A percentile compares a stretch with the other conserved stretches of the same genome.
Conservation (phyloP, 345 rosid species). For the Linum lewisii region DNA sequence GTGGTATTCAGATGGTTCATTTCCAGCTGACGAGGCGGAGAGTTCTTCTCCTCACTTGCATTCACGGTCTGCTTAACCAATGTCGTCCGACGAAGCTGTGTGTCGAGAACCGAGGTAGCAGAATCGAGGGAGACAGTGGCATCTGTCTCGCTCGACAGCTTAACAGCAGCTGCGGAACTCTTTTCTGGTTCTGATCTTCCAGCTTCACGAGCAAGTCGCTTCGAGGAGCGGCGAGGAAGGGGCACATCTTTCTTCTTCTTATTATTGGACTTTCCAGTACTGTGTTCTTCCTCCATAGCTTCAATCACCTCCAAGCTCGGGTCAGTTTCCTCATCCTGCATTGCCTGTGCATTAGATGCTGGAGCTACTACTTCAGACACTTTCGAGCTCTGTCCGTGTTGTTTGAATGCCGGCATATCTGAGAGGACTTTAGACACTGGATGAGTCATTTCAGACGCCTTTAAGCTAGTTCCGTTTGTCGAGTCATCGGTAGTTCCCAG, state of each 20-base stretch:
- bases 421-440: conserved; percentile 16
- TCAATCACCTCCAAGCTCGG: background rate
- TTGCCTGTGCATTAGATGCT: conserved; percentile 16
- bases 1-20: conserved; percentile 12
- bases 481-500: conserved; percentile 15
- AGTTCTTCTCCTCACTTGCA: conserved; percentile 15
- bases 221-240: conserved; percentile 64
- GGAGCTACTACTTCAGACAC: conserved; percentile 15
- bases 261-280: conserved; percentile 23
- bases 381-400: conserved; percentile 13
- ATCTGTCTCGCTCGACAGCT: conserved; percentile 21
- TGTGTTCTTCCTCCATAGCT: background rate
- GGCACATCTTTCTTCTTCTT: conserved; percentile 25
- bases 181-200: conserved; percentile 45
- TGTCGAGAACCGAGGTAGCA: background rate
- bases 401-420: background rate
- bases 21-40: conserved; percentile 13
- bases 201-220: conserved; percentile 75
- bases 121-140: conserved; percentile 2
- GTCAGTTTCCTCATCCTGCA: conserved; percentile 14
- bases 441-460: conserved; percentile 13
- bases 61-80: background rate
- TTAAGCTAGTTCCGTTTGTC: conserved; percentile 13
- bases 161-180: conserved; percentile 31
- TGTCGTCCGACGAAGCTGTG: background rate